Evolutionary conservation across 2,329 filamentous ascomycete genomes (phyloP).

Genomic region (Endoconidiophora polonica): DNA sequence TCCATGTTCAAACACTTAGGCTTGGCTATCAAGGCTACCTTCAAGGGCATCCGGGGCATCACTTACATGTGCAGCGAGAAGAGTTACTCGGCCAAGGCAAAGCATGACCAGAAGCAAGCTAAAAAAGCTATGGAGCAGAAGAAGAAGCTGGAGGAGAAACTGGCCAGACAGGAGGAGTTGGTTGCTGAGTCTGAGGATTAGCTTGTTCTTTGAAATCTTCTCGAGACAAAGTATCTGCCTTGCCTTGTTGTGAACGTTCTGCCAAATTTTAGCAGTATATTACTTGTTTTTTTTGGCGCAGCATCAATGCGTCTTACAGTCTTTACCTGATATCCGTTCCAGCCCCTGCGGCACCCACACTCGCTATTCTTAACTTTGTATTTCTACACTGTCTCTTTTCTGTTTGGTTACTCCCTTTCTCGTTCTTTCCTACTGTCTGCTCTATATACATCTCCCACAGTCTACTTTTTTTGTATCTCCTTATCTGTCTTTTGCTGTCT

Average conservation of each 20-base stretch:
- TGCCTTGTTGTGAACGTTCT: background rate
- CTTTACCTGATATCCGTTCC: constrained; percentile 9
- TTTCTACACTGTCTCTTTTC: background rate
- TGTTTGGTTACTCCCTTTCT: background rate
- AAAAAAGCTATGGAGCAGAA: constrained; percentile 20
- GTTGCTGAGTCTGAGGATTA: constrained; percentile 10
- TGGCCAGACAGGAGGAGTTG: constrained; percentile 16
- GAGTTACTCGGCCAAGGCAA: constrained; percentile 19
- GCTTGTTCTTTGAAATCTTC: too few relatives aligned
- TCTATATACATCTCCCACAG: background rate
- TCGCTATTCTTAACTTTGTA: background rate
- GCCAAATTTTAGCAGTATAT: background rate
- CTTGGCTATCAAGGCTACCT: constrained; percentile 19
- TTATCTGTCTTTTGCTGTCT: background rate
- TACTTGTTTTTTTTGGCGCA: background rate
- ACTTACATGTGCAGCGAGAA: constrained; percentile 24
- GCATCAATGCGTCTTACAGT: background rate
- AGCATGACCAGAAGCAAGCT: constrained; percentile 19
- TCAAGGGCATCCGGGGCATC: constrained; percentile 19
- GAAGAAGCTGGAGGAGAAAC: constrained; percentile 22
- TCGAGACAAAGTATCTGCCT: too few relatives aligned
- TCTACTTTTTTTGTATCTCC: background rate
- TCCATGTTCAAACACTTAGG: constrained; percentile 23
- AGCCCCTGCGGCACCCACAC: background rate
- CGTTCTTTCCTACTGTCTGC: background rate